phyloP scores from a whole-genome alignment of 169 alveolate genomes.

The Cryptosporidium ubiquitum region DNA sequence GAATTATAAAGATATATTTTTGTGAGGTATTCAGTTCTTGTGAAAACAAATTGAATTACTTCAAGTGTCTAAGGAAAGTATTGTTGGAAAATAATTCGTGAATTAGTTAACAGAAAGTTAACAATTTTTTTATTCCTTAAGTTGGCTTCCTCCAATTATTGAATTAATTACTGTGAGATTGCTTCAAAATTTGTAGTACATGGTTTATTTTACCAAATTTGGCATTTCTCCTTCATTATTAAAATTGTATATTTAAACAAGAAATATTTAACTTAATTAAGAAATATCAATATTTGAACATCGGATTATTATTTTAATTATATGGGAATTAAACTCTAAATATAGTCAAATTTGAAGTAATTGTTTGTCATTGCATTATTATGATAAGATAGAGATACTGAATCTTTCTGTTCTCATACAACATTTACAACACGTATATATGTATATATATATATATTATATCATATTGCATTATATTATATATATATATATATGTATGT shows the following conservation, averaged over 20 bases:
- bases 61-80: background rate
- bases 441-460: background rate
- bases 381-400: background rate
- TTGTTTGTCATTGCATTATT: background rate
- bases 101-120: background rate
- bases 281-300: background rate
- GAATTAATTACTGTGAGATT: background rate
- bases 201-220: background rate
- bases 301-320: background rate
- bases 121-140: background rate
- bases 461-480: background rate
- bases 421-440: background rate
- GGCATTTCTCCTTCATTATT: background rate
- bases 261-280: background rate
- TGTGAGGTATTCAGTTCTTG: background rate
- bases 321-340: background rate
- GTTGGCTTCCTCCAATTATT: background rate
- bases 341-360: background rate
- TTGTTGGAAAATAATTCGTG: background rate
- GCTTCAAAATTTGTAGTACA: background rate
- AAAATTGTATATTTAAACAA: background rate
- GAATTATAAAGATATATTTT: background rate
- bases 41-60: background rate
- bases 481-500: background rate
- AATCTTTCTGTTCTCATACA: background rate